phyloP scores from a whole-genome alignment of 164 flowering plant genomes.

The Berberis thunbergii region DNA sequence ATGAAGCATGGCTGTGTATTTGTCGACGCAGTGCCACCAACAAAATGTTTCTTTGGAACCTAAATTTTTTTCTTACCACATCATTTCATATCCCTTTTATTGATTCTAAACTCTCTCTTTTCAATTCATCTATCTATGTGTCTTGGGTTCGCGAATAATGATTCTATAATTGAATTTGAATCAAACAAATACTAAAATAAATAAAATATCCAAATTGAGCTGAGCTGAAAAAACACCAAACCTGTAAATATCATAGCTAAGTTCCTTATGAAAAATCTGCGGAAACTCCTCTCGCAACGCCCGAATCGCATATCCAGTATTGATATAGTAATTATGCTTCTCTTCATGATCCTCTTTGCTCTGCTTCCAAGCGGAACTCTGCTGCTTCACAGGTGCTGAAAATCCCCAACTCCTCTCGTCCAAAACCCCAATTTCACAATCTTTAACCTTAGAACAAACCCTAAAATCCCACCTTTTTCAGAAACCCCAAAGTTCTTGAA shows the following conservation, averaged over 20 bases:
- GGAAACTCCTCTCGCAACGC: constrained; percentile 73
- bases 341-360: constrained; percentile 36
- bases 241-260: constrained; percentile 72
- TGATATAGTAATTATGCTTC: constrained; percentile 59
- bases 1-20: too few relatives aligned
- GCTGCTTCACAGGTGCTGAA: constrained; percentile 44
- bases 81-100: too few relatives aligned
- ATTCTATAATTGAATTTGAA: too few relatives aligned
- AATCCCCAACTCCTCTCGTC: constrained; percentile 28
- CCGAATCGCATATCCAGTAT: constrained; percentile 78
- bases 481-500: too few relatives aligned
- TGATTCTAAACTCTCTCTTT: too few relatives aligned
- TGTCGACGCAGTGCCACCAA: too few relatives aligned
- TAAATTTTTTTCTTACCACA: too few relatives aligned
- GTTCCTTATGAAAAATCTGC: constrained; percentile 52
- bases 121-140: too few relatives aligned
- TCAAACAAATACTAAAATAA: too few relatives aligned
- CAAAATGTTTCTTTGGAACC: too few relatives aligned
- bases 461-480: background rate
- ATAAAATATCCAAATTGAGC: too few relatives aligned
- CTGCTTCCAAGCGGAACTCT: constrained; percentile 16
- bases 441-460: background rate
- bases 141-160: too few relatives aligned
- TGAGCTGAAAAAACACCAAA: constrained; percentile 8
- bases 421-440: constrained; percentile 9